phyloP scores from a whole-genome alignment of 495 filamentous ascomycete genomes.

The Aspergillus avenaceus region DNA sequence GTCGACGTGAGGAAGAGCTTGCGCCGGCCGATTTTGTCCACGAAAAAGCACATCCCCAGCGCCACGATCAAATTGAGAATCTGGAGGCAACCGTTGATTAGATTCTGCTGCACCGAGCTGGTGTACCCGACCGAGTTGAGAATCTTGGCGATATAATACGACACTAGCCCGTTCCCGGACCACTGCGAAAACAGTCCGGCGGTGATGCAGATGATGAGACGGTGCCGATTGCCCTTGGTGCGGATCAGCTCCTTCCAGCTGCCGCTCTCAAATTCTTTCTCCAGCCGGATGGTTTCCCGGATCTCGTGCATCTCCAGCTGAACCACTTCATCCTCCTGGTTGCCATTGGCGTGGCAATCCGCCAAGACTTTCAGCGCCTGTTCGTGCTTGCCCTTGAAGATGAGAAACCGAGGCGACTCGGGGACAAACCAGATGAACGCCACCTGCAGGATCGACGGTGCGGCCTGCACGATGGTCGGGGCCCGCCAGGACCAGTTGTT shows the following conservation, averaged over 20 bases:
- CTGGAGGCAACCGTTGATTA: conserved; percentile 27
- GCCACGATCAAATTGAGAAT: conserved; percentile 47
- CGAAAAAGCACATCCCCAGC: conserved; percentile 49
- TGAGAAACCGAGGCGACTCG: conserved; percentile 40
- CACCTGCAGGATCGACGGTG: conserved; percentile 44
- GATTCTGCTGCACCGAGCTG: conserved; percentile 42
- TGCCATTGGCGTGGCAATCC: conserved; percentile 30
- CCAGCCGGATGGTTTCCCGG: conserved; percentile 26
- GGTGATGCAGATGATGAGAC: conserved; percentile 52
- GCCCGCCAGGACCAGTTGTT: conserved; percentile 48
- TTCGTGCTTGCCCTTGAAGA: conserved; percentile 34
- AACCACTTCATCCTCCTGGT: conserved; percentile 21
- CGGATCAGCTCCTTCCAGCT: conserved; percentile 55
- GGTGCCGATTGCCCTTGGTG: conserved; percentile 66
- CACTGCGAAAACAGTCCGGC: conserved; percentile 59
- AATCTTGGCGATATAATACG: conserved; percentile 56
- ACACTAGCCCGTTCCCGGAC: conserved; percentile 65
- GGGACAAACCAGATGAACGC: conserved; percentile 44
- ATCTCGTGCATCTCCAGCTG: conserved; percentile 34
- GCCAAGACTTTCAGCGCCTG: conserved; percentile 35
- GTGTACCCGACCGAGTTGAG: conserved; percentile 55
- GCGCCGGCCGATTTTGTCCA: conserved; percentile 58
- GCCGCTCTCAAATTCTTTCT: conserved; percentile 30
- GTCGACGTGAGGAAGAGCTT: conserved; percentile 55
- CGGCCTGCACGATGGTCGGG: conserved; percentile 43